Conservation (phyloP, 441 rosid species). For the Rhodomyrtus psidioides region DNA sequence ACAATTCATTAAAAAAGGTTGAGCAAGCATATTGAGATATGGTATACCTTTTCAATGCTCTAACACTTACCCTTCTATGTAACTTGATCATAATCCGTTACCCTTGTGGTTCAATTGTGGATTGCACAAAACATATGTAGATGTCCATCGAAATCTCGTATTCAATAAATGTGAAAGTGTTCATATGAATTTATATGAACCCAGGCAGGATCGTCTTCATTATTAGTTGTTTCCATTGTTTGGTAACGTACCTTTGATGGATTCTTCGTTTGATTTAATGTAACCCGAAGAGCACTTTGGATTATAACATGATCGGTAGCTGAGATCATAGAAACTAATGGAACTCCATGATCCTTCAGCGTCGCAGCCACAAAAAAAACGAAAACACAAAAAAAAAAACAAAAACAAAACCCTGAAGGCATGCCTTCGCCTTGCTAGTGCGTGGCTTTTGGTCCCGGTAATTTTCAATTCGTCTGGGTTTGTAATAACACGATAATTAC, state of each 20-base stretch:
- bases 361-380: too few relatives aligned
- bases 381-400: too few relatives aligned
- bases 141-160: neutral
- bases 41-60: neutral
- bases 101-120: neutral
- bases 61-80: neutral
- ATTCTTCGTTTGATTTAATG: neutral
- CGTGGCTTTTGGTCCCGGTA: neutral
- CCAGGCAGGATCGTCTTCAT: neutral
- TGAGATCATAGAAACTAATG: neutral
- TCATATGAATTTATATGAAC: neutral
- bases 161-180: neutral
- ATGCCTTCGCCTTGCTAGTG: neutral
- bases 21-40: neutral
- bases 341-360: neutral
- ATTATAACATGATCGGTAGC: neutral
- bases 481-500: neutral
- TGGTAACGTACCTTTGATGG: neutral
- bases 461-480: neutral
- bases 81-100: neutral
- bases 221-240: neutral
- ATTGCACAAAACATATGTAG: neutral
- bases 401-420: neutral
- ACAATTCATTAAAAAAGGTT: neutral
- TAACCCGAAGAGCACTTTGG: neutral